phyloP scores from a whole-genome alignment of 2,329 filamentous ascomycete genomes.

The Epichloe festucae region DNA sequence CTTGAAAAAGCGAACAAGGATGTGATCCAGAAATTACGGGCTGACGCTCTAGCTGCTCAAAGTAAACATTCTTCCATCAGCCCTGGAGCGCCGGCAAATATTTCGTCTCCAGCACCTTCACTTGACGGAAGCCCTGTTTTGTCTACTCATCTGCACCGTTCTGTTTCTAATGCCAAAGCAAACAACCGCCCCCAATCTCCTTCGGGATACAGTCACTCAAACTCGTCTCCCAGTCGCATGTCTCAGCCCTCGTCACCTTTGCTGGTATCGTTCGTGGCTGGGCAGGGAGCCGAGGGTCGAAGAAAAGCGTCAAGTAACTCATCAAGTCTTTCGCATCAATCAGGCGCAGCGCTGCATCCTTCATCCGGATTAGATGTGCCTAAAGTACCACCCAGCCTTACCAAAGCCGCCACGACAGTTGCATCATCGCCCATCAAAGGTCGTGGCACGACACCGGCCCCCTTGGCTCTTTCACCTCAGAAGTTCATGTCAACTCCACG shows the following conservation, averaged over 20 bases:
- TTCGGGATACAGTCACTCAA: slow-evolving; percentile 63
- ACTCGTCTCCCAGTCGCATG: slow-evolving; percentile 73
- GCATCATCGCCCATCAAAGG: slow-evolving; percentile 44
- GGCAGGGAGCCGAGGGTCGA: slow-evolving; percentile 61
- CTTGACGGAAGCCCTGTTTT: slow-evolving; percentile 78
- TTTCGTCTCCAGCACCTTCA: slow-evolving; percentile 50
- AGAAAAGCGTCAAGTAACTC: slow-evolving; percentile 88
- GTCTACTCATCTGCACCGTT: slow-evolving; percentile 67
- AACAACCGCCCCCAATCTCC: slow-evolving; percentile 74
- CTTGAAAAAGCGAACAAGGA: slow-evolving; percentile 98
- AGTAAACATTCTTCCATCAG: slow-evolving; percentile 37
- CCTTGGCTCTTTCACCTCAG: slow-evolving; percentile 46
- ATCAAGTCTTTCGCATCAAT: slow-evolving; percentile 71
- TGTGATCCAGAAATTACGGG: slow-evolving; percentile 88
- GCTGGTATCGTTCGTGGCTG: slow-evolving; percentile 91
- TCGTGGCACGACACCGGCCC: slow-evolving; percentile 36
- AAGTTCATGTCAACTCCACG: slow-evolving; percentile 49
- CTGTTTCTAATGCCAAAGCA: slow-evolving; percentile 69
- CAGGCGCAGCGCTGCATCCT: slow-evolving; percentile 52
- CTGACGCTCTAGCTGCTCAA: slow-evolving; percentile 67
- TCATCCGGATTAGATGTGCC: slow-evolving; percentile 60
- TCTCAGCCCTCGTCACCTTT: slow-evolving; percentile 61
- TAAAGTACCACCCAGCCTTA: slow-evolving; percentile 44
- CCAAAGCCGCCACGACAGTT: slow-evolving; percentile 45
- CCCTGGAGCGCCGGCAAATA: slow-evolving; percentile 27